These are phyloP conservation scores for Populus tremula DNA, from an alignment of 345 rosid species.

Conservation along the genomic window DNA sequence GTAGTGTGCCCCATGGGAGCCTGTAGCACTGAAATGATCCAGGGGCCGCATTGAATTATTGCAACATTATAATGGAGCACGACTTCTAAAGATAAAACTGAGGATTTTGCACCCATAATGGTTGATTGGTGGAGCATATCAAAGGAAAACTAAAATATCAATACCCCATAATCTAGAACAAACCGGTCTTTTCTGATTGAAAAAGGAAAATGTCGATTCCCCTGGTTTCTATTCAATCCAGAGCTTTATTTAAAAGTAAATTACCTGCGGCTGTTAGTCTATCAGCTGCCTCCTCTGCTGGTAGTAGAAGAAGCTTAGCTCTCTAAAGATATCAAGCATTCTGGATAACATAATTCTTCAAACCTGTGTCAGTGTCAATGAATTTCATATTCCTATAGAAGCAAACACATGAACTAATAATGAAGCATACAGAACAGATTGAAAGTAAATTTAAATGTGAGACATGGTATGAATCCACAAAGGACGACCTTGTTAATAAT, in stretches of 20 bases:
- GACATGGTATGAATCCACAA: neutral
- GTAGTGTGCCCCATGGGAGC: neutral
- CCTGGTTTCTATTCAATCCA: neutral
- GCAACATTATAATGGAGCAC: neutral
- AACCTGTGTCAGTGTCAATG: constrained; percentile 5
- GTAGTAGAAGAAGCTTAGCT: neutral
- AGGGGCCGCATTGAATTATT: neutral
- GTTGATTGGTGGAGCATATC: neutral
- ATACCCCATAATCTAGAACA: neutral
- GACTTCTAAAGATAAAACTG: neutral
- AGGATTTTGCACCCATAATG: neutral
- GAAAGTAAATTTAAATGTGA: neutral
- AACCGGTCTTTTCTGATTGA: neutral
- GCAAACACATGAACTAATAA: neutral
- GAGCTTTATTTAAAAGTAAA: neutral
- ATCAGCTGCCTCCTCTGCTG: neutral
- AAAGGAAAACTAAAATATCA: neutral
- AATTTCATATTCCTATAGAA: neutral
- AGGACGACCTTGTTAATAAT: neutral
- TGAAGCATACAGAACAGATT: neutral
- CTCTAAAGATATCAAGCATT: neutral
- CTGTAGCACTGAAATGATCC: neutral
- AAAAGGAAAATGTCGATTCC: neutral
- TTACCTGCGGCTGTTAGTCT: neutral
- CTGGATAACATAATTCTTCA: neutral